Evolutionary conservation across 257 asterid species (phyloP), one percentile per base, ranked within the genome.

Genomic region (Dorcoceras hygrometricum): DNA sequence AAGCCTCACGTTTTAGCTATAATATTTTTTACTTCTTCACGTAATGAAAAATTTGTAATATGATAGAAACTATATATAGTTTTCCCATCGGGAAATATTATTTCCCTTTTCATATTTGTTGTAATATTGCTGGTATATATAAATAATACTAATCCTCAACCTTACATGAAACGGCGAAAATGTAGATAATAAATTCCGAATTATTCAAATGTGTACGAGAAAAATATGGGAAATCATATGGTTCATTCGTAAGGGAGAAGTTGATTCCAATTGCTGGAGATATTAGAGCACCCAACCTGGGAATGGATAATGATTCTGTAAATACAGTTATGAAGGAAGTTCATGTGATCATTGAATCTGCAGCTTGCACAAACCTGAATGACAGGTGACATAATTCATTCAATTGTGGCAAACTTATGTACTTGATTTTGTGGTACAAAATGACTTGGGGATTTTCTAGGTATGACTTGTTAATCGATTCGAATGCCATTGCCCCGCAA

Each of bases 271-370:
- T 78, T 7, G 63, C 68, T 18, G 79, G 82, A 31, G 71, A 78
- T 71, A 71, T 74, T 5, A 39, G 68, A 43, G 80, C 71, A 69
- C 50, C 77, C 11, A 78, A 78, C 23, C 69, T 78, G 65, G 82
- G 82, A 36, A 51, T 75, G 63, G 76, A 75, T 20, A 18, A 46
- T 23, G 66, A 62, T 16, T 24, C 3, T 20, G 36, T 50, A 25
- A 39, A 57, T 0, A 4, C 5, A n/a, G 50, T 74, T 23, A 57
- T 61, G 7, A 34, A 71, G 6, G 64, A 78, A 28, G 73, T 71
- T 14, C 74, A 78, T 62, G 62, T 78, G 20, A 78, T 78, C 2
- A n/a, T 78, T 1, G 65, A 68, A 24, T 71, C 79, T 46, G 82
- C 82, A 4, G 82, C 82, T 4, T 48, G 56, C 68, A 74, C 82